phyloP scores from a whole-genome alignment of 352 stramenopile genomes.

The Globisporangium paroecandrum region DNA sequence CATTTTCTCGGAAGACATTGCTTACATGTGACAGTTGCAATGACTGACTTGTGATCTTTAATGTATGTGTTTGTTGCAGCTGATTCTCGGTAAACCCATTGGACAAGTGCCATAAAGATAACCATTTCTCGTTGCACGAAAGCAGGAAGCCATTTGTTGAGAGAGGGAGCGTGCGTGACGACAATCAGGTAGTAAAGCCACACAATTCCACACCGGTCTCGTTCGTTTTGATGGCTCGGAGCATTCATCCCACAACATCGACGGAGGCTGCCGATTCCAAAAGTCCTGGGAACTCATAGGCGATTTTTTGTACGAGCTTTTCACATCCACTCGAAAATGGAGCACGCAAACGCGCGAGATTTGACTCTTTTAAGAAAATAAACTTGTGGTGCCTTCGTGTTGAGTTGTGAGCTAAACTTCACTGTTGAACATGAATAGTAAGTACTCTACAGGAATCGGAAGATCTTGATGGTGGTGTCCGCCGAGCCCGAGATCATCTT shows the following conservation, averaged over 20 bases:
- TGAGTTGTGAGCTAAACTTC: too few species aligned
- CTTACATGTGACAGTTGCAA: not conserved
- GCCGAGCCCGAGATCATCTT: conserved; percentile 33
- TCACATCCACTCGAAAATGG: too few species aligned
- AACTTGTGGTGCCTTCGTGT: not conserved
- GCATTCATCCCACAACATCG: too few species aligned
- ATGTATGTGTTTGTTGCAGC: conserved; percentile 15
- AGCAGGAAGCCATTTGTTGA: not conserved
- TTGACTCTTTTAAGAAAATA: not conserved
- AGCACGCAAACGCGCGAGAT: too few species aligned
- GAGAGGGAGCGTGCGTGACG: not conserved
- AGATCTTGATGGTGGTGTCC: conserved; percentile 34
- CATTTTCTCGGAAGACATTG: not conserved
- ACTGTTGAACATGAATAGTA: not conserved
- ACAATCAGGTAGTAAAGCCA: not conserved
- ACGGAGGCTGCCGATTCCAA: too few species aligned
- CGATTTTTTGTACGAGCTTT: too few species aligned
- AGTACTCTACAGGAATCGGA: conserved; percentile 20
- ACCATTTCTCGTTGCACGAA: not conserved
- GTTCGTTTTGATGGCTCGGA: too few species aligned
- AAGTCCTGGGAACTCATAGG: too few species aligned
- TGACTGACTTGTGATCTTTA: conserved; percentile 15
- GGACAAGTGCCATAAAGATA: conserved; percentile 20
- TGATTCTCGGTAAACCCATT: conserved; percentile 46
- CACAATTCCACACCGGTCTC: not conserved